These are phyloP conservation scores for Inosperma sp. DNA, from an alignment of 768 basidiomycete genomes.

Conservation along the genomic window DNA sequence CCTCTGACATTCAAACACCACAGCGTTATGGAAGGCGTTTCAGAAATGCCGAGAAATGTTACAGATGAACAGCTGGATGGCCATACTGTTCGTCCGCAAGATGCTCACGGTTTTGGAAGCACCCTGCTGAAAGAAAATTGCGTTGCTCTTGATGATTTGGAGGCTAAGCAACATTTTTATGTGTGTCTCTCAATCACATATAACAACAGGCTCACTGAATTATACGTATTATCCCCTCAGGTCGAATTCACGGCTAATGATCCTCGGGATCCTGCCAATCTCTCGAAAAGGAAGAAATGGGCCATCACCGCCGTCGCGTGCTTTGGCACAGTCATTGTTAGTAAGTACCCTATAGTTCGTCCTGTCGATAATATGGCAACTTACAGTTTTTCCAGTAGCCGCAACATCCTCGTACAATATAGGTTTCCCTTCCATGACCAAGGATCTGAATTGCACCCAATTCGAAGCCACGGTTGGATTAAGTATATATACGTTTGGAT, in stretches of 20 bases:
- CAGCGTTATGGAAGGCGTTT: no score
- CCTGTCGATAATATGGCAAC: background rate
- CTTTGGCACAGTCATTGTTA: constrained; percentile 41
- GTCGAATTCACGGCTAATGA: constrained; percentile 25
- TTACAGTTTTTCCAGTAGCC: constrained; percentile 17
- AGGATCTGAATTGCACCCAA: constrained; percentile 39
- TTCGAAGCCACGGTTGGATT: constrained; percentile 45
- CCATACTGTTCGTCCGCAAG: no score
- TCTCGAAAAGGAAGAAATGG: constrained; percentile 38
- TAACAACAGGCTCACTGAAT: no score
- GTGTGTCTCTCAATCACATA: no score
- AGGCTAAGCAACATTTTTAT: no score
- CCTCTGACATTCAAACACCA: no score
- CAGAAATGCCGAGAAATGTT: no score
- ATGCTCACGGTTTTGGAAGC: no score
- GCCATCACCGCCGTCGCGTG: constrained; percentile 43
- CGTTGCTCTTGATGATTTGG: no score
- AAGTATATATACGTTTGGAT: constrained; percentile 54
- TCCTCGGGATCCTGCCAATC: constrained; percentile 32
- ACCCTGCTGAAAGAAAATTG: no score
- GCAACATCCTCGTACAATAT: constrained; percentile 48
- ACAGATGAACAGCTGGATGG: no score
- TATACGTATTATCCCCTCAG: no score
- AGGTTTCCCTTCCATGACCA: constrained; percentile 54
- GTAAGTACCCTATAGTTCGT: constrained; percentile 38